Evolutionary conservation across 2,329 filamentous ascomycete species (phyloP).

Genomic region (Tricladium varicosporioides): DNA sequence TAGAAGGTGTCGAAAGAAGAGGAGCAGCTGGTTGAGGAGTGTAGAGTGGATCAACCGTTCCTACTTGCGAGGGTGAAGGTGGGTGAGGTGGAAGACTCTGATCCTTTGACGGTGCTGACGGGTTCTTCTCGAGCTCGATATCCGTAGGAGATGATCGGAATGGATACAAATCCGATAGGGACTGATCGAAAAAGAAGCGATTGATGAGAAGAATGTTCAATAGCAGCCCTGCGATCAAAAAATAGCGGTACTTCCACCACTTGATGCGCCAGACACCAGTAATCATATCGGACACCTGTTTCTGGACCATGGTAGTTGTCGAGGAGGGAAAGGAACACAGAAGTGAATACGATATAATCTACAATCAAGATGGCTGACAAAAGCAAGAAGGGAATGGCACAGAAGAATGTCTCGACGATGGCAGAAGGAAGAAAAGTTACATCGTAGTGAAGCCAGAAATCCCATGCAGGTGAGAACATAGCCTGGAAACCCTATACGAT

Average conservation of each 20-base stretch:
- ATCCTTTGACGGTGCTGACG: neutral
- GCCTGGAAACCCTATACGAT: too few relatives aligned
- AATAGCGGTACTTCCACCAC: conserved; percentile 28
- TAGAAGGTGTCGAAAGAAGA: neutral
- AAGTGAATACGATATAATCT: neutral
- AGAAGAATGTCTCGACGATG: too few relatives aligned
- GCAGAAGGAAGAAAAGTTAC: too few relatives aligned
- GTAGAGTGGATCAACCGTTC: neutral
- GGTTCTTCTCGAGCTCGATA: neutral
- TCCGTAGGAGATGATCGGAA: conserved; percentile 6
- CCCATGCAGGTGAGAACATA: too few relatives aligned
- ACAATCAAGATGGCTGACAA: too few relatives aligned
- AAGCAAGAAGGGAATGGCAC: too few relatives aligned
- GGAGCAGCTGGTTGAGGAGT: neutral
- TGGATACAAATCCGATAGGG: conserved; percentile 14
- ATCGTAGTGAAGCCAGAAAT: too few relatives aligned
- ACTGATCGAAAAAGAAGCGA: conserved; percentile 24
- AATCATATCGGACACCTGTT: conserved; percentile 24
- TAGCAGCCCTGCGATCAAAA: conserved; percentile 20
- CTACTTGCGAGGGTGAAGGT: conserved; percentile 3
- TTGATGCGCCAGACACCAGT: conserved; percentile 24
- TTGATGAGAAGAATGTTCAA: conserved; percentile 26
- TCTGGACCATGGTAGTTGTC: conserved; percentile 5
- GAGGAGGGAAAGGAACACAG: neutral
- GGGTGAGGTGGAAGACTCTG: neutral